Evolutionary conservation across 352 stramenopile genomes (phyloP).

Genomic region (Phytophthora capsici): DNA sequence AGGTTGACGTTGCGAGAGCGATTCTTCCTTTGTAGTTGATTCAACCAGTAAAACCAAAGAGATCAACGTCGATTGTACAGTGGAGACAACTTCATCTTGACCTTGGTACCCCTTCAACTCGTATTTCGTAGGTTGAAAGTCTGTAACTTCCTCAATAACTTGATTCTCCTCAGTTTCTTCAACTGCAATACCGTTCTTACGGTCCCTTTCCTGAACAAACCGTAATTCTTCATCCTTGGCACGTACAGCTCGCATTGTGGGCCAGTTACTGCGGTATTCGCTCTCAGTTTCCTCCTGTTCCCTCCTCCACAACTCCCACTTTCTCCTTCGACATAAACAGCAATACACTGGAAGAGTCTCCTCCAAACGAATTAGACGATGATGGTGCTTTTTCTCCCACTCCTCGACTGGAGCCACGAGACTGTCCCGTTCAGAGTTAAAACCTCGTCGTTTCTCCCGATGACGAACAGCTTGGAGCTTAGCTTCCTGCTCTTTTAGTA

Average conservation of each 20-base stretch:
- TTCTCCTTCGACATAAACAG: constrained; percentile 65
- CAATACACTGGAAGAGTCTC: constrained; percentile 49
- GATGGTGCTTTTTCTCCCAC: constrained; percentile 77
- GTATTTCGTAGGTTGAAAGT: constrained; percentile 4
- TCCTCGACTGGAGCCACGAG: constrained; percentile 50
- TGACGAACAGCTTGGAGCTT: constrained; percentile 38
- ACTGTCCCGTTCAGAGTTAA: constrained; percentile 23
- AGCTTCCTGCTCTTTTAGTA: constrained; percentile 46
- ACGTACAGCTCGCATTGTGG: constrained; percentile 35
- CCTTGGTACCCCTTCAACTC: constrained; percentile 5
- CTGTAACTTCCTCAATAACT: not conserved
- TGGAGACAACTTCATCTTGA: not conserved
- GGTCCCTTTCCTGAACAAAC: constrained; percentile 22
- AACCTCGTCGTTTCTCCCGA: constrained; percentile 22
- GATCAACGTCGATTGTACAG: constrained; percentile 22
- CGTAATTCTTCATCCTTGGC: constrained; percentile 60
- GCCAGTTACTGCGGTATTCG: constrained; percentile 45
- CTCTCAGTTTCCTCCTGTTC: constrained; percentile 60
- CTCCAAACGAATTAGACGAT: constrained; percentile 58
- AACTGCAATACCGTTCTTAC: constrained; percentile 11
- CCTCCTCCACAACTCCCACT: constrained; percentile 61
- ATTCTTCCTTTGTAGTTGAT: constrained; percentile 11
- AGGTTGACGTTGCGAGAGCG: not conserved
- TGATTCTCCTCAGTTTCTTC: not conserved
- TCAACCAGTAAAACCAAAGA: constrained; percentile 29